Percentiles rank a stretch among this genome's conserved stretches.
These are phyloP conservation scores for Debaryomyces udenii DNA, from an alignment of 1,139 yeast genomes.

Conservation along the genomic window DNA sequence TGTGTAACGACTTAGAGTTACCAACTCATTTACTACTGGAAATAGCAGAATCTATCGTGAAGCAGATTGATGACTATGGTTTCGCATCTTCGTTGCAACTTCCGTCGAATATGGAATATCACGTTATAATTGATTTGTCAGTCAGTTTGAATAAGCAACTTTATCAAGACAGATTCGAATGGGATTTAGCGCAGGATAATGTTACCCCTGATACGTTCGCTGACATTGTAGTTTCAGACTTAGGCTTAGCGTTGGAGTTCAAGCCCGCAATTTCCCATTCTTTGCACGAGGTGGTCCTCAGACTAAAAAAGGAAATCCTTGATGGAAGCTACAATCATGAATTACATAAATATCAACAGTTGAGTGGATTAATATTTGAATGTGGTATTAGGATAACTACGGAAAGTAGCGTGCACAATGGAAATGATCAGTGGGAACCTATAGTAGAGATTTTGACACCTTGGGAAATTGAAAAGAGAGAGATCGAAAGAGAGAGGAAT, in stretches of 20 bases:
- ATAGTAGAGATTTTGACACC: constrained; percentile 81
- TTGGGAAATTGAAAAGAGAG: constrained; percentile 93
- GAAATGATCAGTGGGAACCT: constrained; percentile 84
- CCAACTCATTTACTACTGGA: constrained; percentile 65
- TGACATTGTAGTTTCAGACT: constrained; percentile 74
- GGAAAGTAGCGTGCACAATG: constrained; percentile 48
- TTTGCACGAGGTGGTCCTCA: constrained; percentile 74
- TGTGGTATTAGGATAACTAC: constrained; percentile 49
- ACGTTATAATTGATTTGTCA: constrained; percentile 78
- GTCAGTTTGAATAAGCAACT: constrained; percentile 82
- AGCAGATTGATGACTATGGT: constrained; percentile 75
- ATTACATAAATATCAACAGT: constrained; percentile 48
- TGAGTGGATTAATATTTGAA: constrained; percentile 48
- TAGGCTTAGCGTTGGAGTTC: constrained; percentile 85
- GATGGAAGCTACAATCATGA: constrained; percentile 68
- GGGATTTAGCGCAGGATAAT: constrained; percentile 75
- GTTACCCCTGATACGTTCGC: constrained; percentile 88
- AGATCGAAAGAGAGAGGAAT: constrained; percentile 91
- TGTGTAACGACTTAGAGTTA: constrained; percentile 82
- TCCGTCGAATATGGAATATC: constrained; percentile 66
- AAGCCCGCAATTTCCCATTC: constrained; percentile 90
- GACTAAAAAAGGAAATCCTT: constrained; percentile 80
- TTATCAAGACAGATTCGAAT: constrained; percentile 91
- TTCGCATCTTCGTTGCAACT: constrained; percentile 61
- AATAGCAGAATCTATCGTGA: constrained; percentile 70